Conservation (phyloP, 176 grass and related monocot species). For the Carex littledalei region DNA sequence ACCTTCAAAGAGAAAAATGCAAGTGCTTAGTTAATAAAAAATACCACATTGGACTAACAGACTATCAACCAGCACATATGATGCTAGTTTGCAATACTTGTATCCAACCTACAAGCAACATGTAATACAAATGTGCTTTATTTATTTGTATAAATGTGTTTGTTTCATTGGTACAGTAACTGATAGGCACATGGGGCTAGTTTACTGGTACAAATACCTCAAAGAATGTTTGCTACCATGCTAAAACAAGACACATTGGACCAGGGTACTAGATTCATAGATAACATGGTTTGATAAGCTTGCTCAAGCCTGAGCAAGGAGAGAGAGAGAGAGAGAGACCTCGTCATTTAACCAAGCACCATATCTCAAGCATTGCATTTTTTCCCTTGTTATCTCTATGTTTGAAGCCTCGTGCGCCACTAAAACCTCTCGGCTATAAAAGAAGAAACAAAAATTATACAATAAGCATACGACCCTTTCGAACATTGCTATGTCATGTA, state of each 20-base stretch:
- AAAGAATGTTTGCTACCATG: neutral
- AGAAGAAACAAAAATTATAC: neutral
- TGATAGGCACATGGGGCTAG: neutral
- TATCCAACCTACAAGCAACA: neutral
- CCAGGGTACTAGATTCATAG: neutral
- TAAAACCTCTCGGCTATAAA: slow-evolving; percentile 1
- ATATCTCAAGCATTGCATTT: slow-evolving; percentile 24
- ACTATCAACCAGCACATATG: neutral
- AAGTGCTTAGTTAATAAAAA: neutral
- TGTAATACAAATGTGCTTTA: neutral
- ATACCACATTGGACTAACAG: neutral
- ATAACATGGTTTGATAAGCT: neutral
- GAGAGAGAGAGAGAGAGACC: slow-evolving; percentile 16
- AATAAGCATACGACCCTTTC: neutral
- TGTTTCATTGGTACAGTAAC: neutral
- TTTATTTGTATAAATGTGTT: neutral
- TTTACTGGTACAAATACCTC: neutral
- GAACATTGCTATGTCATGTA: neutral
- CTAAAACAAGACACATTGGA: neutral
- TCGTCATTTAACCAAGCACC: slow-evolving; percentile 26
- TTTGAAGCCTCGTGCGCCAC: slow-evolving; percentile 19
- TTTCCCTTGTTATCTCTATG: slow-evolving; percentile 23
- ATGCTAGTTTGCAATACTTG: neutral
- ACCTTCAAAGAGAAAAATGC: slow-evolving; percentile 34
- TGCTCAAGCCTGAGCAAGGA: neutral